Percentiles rank a stretch among this genome's conserved stretches.
phyloP scores from a whole-genome alignment of 129 eudicot species.

The Artemisia annua region DNA sequence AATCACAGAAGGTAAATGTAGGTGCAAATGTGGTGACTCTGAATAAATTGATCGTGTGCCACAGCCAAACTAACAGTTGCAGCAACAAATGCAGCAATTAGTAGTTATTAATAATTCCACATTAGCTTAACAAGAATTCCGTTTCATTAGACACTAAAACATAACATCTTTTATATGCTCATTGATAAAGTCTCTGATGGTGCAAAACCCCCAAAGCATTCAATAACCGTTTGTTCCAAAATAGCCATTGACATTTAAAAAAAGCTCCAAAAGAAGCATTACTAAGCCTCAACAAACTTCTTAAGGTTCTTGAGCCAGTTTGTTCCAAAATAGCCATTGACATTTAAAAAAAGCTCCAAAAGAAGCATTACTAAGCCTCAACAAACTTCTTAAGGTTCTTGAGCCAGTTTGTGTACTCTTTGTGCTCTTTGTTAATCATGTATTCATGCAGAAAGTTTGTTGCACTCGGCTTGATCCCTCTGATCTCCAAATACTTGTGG shows the following conservation, averaged over 20 bases:
- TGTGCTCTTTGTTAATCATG: constrained; percentile 78
- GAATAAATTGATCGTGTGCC: not conserved
- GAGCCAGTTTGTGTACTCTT: constrained; percentile 73
- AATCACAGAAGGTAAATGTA: no score
- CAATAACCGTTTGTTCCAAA: constrained; percentile 13
- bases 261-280: not conserved
- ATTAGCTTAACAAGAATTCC: constrained; percentile 16
- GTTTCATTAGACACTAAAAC: constrained; percentile 1
- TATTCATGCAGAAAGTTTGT: constrained; percentile 79
- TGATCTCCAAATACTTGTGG: constrained; percentile 82
- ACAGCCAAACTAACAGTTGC: not conserved
- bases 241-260: not conserved
- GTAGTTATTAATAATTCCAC: constrained; percentile 1
- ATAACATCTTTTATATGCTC: constrained; percentile 14
- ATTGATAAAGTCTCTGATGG: constrained; percentile 5
- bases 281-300: constrained; percentile 70
- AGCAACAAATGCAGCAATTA: not conserved
- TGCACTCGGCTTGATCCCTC: constrained; percentile 77
- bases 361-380: constrained; percentile 41
- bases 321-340: constrained; percentile 3
- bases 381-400: constrained; percentile 76
- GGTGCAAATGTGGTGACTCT: no score
- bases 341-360: not conserved
- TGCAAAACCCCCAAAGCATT: constrained; percentile 21
- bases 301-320: constrained; percentile 77